Evolutionary conservation across 2,329 filamentous ascomycete species (phyloP), one percentile per base, ranked within the genome.

Genomic region (Trichophyton verrucosum): DNA sequence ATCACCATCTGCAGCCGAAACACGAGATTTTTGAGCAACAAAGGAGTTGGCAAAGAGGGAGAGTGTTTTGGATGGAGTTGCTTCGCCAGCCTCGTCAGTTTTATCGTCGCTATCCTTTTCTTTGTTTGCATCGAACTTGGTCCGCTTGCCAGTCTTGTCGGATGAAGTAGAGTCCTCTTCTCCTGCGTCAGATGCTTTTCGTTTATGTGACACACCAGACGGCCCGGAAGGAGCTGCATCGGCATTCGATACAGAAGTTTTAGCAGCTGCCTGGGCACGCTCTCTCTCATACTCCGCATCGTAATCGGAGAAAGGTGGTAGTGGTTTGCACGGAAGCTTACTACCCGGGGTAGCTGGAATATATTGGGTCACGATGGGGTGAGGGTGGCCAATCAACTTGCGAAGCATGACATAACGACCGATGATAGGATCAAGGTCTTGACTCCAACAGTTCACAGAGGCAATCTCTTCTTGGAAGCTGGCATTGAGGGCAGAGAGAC

Each of bases 401-500:
- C 70, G 66, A 38, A 68, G 61, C 53, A 65, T 65, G 24, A 68
- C 63, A 60, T 72, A 72, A 61, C 66, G 68, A 27, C 66, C 65
- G 46, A 72, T 66, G 27, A 70, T 59, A n/a, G 64, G 63, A 17
- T 68, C 66, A 59, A 71, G 66, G 44, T 71, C 69, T 42, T 66
- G 60, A n/a, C 61, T 61, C 24, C 61, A 61, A 7, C 67, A 64
- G 61, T 71, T 67, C 11, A 68, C 49, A 2, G 33, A 47, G 6
- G 66, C 63, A 11, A 71, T 55, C 76, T 65, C 76, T 69, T 65
- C 77, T 76, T 46, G 73, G 73, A 65, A 80, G 71, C 61, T 64
- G 17, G 61, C 59, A 58, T 71, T 71, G 49, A 71, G 62, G 30
- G 67, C 64, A 51, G 65, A 64, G 22, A 70, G 62, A 15, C 69